These are phyloP conservation scores for Xanthoparmelia taractica DNA, from an alignment of 495 filamentous ascomycete species.

Conservation along the genomic window DNA sequence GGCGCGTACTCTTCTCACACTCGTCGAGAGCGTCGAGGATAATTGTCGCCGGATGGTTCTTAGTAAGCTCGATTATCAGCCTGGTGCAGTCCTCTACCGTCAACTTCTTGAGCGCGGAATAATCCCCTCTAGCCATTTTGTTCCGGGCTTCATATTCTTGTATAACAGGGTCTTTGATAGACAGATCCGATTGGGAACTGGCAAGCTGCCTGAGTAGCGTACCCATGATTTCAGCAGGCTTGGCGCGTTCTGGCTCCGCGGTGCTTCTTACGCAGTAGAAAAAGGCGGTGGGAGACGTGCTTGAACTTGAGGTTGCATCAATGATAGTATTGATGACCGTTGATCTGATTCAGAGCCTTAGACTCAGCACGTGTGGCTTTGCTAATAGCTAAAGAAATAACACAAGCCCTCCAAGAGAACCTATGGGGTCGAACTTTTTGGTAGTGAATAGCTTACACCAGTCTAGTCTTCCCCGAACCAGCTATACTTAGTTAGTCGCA, in stretches of 20 bases:
- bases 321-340: not conserved
- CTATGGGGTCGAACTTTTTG: not conserved
- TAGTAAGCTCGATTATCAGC: constrained; percentile 23
- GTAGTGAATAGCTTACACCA: not conserved
- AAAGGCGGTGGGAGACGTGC: not conserved
- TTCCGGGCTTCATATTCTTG: constrained; percentile 1
- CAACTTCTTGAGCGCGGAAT: constrained; percentile 11
- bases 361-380: not conserved
- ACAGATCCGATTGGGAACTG: constrained; percentile 7
- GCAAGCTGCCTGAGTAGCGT: constrained; percentile 36
- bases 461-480: constrained; percentile 9
- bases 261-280: constrained; percentile 18
- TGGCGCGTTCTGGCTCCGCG: constrained; percentile 25
- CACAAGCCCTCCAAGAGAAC: not conserved
- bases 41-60: constrained; percentile 27
- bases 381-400: not conserved
- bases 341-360: not conserved
- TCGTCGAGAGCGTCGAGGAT: constrained; percentile 45
- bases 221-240: constrained; percentile 32
- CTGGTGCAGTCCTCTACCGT: constrained; percentile 25
- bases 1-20: constrained; percentile 30
- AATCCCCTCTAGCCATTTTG: constrained; percentile 1
- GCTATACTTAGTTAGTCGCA: not conserved
- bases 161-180: not conserved
- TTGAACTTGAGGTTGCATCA: not conserved